Conservation (phyloP, 2,329 filamentous ascomycete species). For the Aspergillus nomiae region DNA sequence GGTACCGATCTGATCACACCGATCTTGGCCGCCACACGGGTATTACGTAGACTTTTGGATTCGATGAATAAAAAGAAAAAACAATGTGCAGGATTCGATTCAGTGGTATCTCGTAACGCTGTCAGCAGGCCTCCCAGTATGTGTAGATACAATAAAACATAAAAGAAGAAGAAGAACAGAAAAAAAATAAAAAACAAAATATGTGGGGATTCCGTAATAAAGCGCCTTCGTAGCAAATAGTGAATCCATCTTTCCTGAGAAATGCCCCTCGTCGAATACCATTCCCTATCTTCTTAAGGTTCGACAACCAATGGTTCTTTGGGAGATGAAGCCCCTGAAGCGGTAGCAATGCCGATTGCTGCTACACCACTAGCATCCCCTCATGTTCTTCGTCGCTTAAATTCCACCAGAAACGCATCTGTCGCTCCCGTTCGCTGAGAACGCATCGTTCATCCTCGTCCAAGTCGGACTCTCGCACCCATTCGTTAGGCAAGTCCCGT, state of each 20-base stretch:
- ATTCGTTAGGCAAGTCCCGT: constrained; percentile 40
- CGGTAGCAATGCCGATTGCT: neutral
- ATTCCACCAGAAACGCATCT: constrained; percentile 36
- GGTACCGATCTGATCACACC: neutral
- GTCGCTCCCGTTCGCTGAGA: constrained; percentile 35
- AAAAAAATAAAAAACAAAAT: neutral
- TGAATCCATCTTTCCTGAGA: constrained; percentile 54
- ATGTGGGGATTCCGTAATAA: constrained; percentile 36
- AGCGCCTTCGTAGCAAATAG: constrained; percentile 52
- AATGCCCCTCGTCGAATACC: constrained; percentile 48
- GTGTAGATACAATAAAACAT: neutral
- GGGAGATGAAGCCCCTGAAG: constrained; percentile 28
- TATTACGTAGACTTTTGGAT: neutral
- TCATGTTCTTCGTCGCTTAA: constrained; percentile 38
- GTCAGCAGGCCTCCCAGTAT: neutral
- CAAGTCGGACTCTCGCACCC: constrained; percentile 37
- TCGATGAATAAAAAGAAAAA: neutral
- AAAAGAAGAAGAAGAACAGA: neutral
- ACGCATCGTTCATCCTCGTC: constrained; percentile 40
- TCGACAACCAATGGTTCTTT: constrained; percentile 47
- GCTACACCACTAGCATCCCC: constrained; percentile 31
- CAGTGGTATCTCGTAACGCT: constrained; percentile 3
- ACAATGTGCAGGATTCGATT: neutral
- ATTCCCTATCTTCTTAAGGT: constrained; percentile 46
- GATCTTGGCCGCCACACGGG: neutral